A percentile compares a stretch with the other conserved stretches of the same genome.
Evolutionary conservation across 1,139 yeast genomes (phyloP).

Genomic region (Saccharomyces hybrid): DNA sequence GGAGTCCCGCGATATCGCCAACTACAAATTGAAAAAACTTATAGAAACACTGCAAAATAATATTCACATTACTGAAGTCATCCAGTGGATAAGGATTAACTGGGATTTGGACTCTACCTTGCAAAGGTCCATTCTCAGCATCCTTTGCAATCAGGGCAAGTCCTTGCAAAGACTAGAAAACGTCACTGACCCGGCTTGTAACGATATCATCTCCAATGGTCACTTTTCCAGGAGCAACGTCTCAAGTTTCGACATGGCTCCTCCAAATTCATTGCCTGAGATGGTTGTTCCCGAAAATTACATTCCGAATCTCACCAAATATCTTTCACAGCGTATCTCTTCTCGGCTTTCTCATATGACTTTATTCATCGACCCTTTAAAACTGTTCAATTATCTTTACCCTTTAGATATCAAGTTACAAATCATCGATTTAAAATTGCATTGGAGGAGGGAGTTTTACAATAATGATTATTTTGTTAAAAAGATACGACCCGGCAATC

Average conservation of each 20-base stretch:
- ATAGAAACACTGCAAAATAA: slow-evolving; percentile 27
- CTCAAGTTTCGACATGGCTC: slow-evolving; percentile 36
- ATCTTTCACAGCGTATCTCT: slow-evolving; percentile 27
- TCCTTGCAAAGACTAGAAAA: slow-evolving; percentile 34
- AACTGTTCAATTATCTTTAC: slow-evolving; percentile 31
- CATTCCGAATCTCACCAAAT: slow-evolving; percentile 26
- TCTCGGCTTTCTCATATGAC: slow-evolving; percentile 30
- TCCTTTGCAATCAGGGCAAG: slow-evolving; percentile 26
- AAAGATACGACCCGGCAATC: slow-evolving; percentile 11
- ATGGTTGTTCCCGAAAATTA: slow-evolving; percentile 27
- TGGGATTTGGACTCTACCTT: slow-evolving; percentile 35
- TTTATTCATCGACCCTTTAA: slow-evolving; percentile 34
- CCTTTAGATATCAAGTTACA: slow-evolving; percentile 29
- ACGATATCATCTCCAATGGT: slow-evolving; percentile 31
- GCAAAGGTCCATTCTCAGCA: slow-evolving; percentile 28
- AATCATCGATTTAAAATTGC: slow-evolving; percentile 34
- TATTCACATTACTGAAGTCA: slow-evolving; percentile 16
- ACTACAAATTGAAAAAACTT: slow-evolving; percentile 23
- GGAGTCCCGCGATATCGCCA: slow-evolving; percentile 27
- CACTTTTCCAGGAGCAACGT: slow-evolving; percentile 22
- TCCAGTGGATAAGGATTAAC: slow-evolving; percentile 36
- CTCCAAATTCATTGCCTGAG: slow-evolving; percentile 35
- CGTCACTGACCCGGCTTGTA: slow-evolving; percentile 35
- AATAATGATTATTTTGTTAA: slow-evolving; percentile 23
- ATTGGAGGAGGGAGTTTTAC: slow-evolving; percentile 36